These are phyloP conservation scores for thale cress (Arabidopsis thaliana) DNA, from an alignment of 345 rosid species.

Conservation along the genomic window TAIR10.1 NC_003070.9:7789501-7790000, in stretches of 20 bases:
- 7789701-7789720: background rate
- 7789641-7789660: constrained; percentile 38
- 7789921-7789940: constrained; percentile 2
- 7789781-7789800: background rate
- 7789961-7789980: constrained; percentile 9
- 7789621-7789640: constrained; percentile 21
- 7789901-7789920: constrained; percentile 23
- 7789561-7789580: constrained; percentile 25
- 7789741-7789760: constrained; percentile 19
- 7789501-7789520: constrained; percentile 45
- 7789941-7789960: background rate
- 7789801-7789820: constrained; percentile 24
- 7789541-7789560: constrained; percentile 24
- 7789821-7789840: constrained; percentile 21
- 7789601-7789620: constrained; percentile 21
- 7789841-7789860: background rate
- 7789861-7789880: background rate
- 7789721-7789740: constrained; percentile 5
- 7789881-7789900: background rate
- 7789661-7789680: background rate
- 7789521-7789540: constrained; percentile 37
- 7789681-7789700: background rate
- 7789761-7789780: constrained; percentile 6
- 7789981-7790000: constrained; percentile 61
- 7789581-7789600: constrained; percentile 11